Conservation (phyloP, 2,329 filamentous ascomycete species). For the Cytospora piceae region DNA sequence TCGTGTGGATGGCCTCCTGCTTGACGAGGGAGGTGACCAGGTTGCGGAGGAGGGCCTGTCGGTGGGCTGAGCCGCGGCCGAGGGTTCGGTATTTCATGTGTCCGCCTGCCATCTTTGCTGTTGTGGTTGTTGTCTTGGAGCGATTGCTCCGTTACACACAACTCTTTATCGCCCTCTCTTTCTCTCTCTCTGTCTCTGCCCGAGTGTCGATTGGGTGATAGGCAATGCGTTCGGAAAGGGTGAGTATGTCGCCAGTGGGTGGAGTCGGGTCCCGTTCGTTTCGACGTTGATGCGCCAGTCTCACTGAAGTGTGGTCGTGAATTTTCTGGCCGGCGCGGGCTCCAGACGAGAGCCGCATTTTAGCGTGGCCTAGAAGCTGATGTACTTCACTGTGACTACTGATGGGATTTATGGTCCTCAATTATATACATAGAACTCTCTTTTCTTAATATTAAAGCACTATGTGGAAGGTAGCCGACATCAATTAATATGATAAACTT, state of each 20-base stretch:
- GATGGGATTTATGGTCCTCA: not conserved
- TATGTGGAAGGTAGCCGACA: no score
- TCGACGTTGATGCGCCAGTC: slow-evolving; percentile 13
- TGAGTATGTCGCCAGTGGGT: slow-evolving; percentile 6
- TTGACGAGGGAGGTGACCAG: slow-evolving; percentile 92
- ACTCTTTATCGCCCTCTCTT: not conserved
- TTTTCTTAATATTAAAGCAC: not conserved
- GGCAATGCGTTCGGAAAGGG: not conserved
- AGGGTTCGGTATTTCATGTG: slow-evolving; percentile 87
- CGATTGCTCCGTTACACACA: not conserved
- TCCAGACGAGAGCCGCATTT: slow-evolving; percentile 13
- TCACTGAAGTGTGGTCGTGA: slow-evolving; percentile 14
- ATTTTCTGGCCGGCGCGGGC: slow-evolving; percentile 24
- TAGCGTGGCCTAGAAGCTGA: not conserved
- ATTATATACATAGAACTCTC: not conserved
- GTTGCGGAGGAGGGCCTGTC: slow-evolving; percentile 91
- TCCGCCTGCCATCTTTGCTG: slow-evolving; percentile 75
- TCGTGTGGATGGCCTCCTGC: slow-evolving; percentile 92
- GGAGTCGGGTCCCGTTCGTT: slow-evolving; percentile 3
- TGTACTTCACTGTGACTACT: not conserved
- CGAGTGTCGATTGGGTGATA: not conserved
- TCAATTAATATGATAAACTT: no score
- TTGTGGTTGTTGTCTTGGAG: slow-evolving; percentile 8
- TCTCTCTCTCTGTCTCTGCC: not conserved
- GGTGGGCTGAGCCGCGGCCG: slow-evolving; percentile 81